Evolutionary conservation across 2,329 filamentous ascomycete species (phyloP), one percentile per base, ranked within the genome.

Genomic region (Xylariaceae sp.): DNA sequence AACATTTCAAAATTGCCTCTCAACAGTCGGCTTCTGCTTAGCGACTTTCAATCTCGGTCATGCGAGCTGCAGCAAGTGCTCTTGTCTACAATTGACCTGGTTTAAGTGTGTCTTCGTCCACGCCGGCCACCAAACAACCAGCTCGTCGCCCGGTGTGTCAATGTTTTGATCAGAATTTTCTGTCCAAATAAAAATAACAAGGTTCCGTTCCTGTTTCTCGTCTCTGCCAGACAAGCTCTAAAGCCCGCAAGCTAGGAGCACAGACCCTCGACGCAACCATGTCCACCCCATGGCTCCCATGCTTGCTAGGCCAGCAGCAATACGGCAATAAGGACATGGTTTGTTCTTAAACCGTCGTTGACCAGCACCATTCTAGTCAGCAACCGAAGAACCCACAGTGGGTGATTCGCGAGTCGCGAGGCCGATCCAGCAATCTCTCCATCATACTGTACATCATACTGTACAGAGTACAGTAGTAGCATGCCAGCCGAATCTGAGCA

Each of bases 81-180:
- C 1, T n/a, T 20, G 42, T 24, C 26, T 27, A 37, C 54, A 57
- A 59, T 59, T 54, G 53, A 27, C 44, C 42, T 13, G 13, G 18
- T 39, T 16, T 16, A 20, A 18, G 6, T 26, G 32, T 47, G 9
- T 5, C 20, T 2, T 54, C 36, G 47, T 27, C 29, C n/a, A 52
- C 24, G 2, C 39, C 46, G 47, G 45, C 16, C 24, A 23, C 27
- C 16, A 29, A 35, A 20, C 26, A 15, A n/a, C 18, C 10, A 18
- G 30, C 41, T 20, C 29, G 44, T 45, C 23, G 21, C 40, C 29
- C 16, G 41, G 42, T 39, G 50, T 56, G 49, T 51, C 36, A 52
- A 50, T 59, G 56, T 57, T 61, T 59, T 61, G 53, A 46, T 59
- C 49, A 55, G 48, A 57, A 53, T 53, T 56, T 57, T 58, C 55